phyloP scores from a whole-genome alignment of 164 flowering plant genomes.

The Chimonanthus salicifolius region DNA sequence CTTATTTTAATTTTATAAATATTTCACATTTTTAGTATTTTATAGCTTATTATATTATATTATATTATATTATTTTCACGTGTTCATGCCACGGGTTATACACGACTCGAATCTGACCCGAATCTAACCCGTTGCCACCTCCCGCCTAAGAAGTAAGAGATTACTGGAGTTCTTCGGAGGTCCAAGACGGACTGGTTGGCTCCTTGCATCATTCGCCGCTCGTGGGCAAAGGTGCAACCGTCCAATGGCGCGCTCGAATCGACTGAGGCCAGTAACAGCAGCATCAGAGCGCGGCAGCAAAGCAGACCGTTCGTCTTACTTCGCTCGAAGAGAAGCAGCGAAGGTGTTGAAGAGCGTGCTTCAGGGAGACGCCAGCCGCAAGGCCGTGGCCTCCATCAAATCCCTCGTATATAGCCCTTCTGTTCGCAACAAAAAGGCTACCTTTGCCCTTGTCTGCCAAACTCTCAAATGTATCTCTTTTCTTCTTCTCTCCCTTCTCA shows the following conservation, averaged over 20 bases:
- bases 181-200: too few relatives aligned
- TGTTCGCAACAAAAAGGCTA: conserved; percentile 77
- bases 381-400: conserved; percentile 78
- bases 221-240: not conserved
- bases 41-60: too few relatives aligned
- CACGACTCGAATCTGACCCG: too few relatives aligned
- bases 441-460: conserved; percentile 79
- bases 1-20: too few relatives aligned
- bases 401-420: conserved; percentile 76
- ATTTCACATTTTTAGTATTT: too few relatives aligned
- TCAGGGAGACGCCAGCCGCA: conserved; percentile 69
- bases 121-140: too few relatives aligned
- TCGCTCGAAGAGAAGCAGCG: conserved; percentile 89
- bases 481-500: not conserved
- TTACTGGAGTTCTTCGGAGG: too few relatives aligned
- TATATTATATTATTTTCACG: too few relatives aligned
- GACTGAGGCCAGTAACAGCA: not conserved
- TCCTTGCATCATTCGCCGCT: too few relatives aligned
- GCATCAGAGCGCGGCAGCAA: conserved; percentile 17
- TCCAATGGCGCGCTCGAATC: conserved; percentile 1
- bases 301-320: conserved; percentile 69
- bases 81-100: too few relatives aligned
- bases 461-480: conserved; percentile 64
- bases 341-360: conserved; percentile 61
- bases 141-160: too few relatives aligned